Base-by-base conservation (phyloP, 441 rosid species). In the Omphalea diandra region DNA sequence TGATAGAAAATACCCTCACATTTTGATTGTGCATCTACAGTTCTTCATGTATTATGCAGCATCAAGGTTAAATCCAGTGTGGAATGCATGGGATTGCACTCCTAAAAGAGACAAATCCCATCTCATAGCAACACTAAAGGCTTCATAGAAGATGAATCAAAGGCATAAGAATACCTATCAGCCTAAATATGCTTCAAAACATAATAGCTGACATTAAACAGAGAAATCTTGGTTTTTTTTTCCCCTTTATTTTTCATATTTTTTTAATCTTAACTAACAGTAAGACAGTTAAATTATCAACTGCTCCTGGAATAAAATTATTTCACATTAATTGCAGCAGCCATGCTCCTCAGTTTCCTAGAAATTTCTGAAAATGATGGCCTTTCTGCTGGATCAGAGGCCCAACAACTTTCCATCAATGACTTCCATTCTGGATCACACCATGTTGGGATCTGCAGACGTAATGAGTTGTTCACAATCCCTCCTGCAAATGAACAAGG, bases 401-500 rank as follows among this genome's bases (percentile, higher is more conserved):
- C 84, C 98, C 98, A 94, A 72, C 96, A 82, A 71, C 89, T 84
- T 82, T 85, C 95, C 99, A 95, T 93, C 80, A 95, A 78, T 63
- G 87, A 81, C 72, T 88, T 95, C 99, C 99, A 95, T 63, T 93
- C 97, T 38, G 99, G 99, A 83, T 95, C 99, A 71, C 99, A 95
- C 99, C 99, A 95, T 46, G 89, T 81, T 24, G 99, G 99, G 71
- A 88, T 88, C 77, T 88, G 83, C 17, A 97, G 99, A 27, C 99
- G 98, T 80, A 95, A 74, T 11, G 98, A 71, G 73, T 93, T 88
- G 79, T 89, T 95, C 76, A 95, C 99, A 77, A 95, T 93, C 55
- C 98, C 98, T 75, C 99, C 99, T 95, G 90, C 58, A 76, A 62
- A 65, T 62, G 49, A 41, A 29, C 55, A 52, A 9, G 31, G 46